A percentile compares a stretch with the other conserved stretches of the same genome.
Conservation (phyloP, 176 grass and related monocot species). For the Canna indica region DNA sequence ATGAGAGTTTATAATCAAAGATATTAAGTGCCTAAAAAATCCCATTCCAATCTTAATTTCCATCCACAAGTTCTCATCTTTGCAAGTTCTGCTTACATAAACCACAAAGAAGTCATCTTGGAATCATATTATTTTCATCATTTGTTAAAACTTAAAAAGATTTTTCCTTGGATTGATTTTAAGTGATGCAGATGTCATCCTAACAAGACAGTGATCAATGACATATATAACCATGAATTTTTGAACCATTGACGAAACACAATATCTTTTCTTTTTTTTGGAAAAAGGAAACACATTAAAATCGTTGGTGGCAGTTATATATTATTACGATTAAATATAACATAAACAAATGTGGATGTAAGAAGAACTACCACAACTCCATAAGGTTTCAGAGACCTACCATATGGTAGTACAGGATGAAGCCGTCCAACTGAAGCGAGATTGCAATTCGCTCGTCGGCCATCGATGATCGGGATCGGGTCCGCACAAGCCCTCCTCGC, state of each 20-base stretch:
- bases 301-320: not conserved
- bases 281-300: not conserved
- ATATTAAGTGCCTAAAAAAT: too few species aligned
- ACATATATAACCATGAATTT: not conserved
- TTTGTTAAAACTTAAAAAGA: too few species aligned
- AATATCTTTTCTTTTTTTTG: too few species aligned
- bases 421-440: constrained; percentile 9
- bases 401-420: constrained; percentile 10
- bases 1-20: too few species aligned
- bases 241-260: not conserved
- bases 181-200: not conserved
- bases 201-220: not conserved
- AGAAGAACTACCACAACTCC: not conserved
- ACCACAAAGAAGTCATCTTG: not conserved
- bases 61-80: too few species aligned
- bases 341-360: not conserved
- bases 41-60: too few species aligned
- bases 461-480: constrained; percentile 24
- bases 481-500: constrained; percentile 4
- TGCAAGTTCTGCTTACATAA: too few species aligned
- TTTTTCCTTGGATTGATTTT: not conserved
- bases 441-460: constrained; percentile 26
- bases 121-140: not conserved
- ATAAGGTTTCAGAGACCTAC: constrained; percentile 3
- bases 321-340: not conserved